Evolutionary conservation across 805 yeast genomes (phyloP).

Genomic region (Candida bentonensis): DNA sequence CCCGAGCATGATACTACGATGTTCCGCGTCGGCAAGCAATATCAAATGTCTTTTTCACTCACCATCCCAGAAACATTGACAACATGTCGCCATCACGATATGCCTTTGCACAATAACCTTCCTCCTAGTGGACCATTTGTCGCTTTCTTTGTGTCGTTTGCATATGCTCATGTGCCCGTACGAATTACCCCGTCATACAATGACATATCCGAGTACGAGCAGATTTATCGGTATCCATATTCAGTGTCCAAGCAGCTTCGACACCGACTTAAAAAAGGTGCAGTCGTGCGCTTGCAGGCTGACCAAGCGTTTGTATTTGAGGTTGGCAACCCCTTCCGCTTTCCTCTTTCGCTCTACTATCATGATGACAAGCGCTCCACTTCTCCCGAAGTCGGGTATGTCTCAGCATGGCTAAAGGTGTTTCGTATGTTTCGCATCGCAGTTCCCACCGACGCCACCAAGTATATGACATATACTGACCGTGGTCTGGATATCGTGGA

Average conservation of each 20-base stretch:
- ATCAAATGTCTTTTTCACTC: not conserved
- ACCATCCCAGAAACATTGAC: not conserved
- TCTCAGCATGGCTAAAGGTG: not conserved
- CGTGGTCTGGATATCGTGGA: not conserved
- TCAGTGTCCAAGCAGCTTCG: not conserved
- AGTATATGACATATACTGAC: not conserved
- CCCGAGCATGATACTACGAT: not conserved
- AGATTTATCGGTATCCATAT: not conserved
- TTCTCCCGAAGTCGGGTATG: not conserved
- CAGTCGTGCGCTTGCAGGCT: not conserved
- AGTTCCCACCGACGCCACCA: not conserved
- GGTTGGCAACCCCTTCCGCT: not conserved
- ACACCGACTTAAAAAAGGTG: not conserved
- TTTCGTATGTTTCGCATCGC: not conserved
- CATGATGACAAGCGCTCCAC: not conserved
- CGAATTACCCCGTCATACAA: not conserved
- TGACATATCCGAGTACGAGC: not conserved
- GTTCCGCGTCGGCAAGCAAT: not conserved
- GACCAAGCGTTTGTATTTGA: not conserved
- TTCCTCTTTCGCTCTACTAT: not conserved
- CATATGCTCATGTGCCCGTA: conserved; percentile 1
- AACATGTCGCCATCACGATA: not conserved
- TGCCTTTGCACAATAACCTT: not conserved
- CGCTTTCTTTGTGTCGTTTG: not conserved
- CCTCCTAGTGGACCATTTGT: conserved; percentile 1